A percentile compares a stretch with the other conserved stretches of the same genome.
phyloP scores from a whole-genome alignment of 2,329 filamentous ascomycete genomes.

The Aspergillus vadensis region DNA sequence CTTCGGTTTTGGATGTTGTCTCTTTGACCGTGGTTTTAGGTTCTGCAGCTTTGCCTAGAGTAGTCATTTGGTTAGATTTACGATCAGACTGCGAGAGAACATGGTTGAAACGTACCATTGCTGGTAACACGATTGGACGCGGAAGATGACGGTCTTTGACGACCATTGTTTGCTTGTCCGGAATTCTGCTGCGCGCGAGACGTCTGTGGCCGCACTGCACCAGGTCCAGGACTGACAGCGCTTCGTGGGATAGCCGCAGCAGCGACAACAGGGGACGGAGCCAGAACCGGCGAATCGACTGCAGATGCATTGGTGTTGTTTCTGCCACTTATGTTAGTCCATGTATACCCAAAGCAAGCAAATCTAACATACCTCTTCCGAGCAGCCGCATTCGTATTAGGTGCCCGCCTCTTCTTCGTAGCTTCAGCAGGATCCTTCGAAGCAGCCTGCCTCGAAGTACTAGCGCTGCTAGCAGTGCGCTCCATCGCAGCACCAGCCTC shows the following conservation, averaged over 20 bases:
- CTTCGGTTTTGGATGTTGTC: slow-evolving; percentile 32
- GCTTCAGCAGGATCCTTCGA: slow-evolving; percentile 69
- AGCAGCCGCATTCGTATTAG: slow-evolving; percentile 61
- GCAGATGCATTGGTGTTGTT: slow-evolving; percentile 52
- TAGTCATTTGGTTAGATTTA: slow-evolving; percentile 24
- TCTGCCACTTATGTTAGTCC: slow-evolving; percentile 30
- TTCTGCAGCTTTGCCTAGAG: slow-evolving; percentile 48
- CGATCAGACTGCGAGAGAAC: slow-evolving; percentile 10
- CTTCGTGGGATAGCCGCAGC: slow-evolving; percentile 64
- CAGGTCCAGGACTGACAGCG: slow-evolving; percentile 62
- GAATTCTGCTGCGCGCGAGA: slow-evolving; percentile 77
- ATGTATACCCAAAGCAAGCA: not conserved
- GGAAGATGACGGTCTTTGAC: slow-evolving; percentile 62
- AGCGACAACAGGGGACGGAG: slow-evolving; percentile 74
- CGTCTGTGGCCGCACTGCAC: slow-evolving; percentile 62
- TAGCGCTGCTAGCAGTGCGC: slow-evolving; percentile 41
- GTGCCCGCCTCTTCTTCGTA: slow-evolving; percentile 72
- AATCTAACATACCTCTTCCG: slow-evolving; percentile 70
- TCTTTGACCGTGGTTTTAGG: slow-evolving; percentile 58
- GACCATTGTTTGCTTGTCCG: slow-evolving; percentile 58
- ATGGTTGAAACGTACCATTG: slow-evolving; percentile 45
- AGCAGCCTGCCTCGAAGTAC: slow-evolving; percentile 35
- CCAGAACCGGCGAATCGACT: slow-evolving; percentile 67
- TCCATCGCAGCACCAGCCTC: slow-evolving; percentile 42
- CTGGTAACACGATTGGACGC: slow-evolving; percentile 62